These are phyloP conservation scores for Nakazawaea anatomiae DNA, from an alignment of 805 yeast genomes.

Conservation along the genomic window DNA sequence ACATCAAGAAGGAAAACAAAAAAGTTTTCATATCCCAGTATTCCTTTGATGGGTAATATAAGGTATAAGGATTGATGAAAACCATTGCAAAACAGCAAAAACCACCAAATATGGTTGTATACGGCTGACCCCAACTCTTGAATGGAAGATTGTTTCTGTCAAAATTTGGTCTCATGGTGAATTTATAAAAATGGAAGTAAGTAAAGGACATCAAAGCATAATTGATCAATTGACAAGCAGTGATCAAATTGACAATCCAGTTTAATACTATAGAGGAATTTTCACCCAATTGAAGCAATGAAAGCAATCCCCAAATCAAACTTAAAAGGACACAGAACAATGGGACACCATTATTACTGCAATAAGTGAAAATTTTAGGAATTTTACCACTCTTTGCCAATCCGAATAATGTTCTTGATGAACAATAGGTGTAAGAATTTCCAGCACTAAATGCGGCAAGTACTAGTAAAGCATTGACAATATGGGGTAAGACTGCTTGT, in stretches of 20 bases:
- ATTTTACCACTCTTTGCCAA: conserved; percentile 69
- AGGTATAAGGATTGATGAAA: conserved; percentile 62
- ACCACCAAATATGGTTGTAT: conserved; percentile 43
- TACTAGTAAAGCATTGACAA: conserved; percentile 73
- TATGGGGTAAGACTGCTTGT: conserved; percentile 54
- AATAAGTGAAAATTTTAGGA: conserved; percentile 57
- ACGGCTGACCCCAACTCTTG: conserved; percentile 57
- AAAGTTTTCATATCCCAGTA: conserved; percentile 59
- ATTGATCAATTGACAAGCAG: conserved; percentile 41
- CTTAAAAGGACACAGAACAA: conserved; percentile 45
- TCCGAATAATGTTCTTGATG: conserved; percentile 63
- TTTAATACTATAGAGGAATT: conserved; percentile 28
- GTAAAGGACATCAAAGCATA: conserved; percentile 39
- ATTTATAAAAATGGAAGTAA: conserved; percentile 41
- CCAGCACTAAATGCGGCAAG: conserved; percentile 81
- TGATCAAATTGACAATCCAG: conserved; percentile 41
- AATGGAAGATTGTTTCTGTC: conserved; percentile 41
- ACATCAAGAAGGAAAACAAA: conserved; percentile 67
- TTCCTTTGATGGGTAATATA: conserved; percentile 56
- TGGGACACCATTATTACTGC: conserved; percentile 67
- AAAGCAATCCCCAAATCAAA: conserved; percentile 50
- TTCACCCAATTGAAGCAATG: conserved; percentile 48
- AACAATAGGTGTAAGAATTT: conserved; percentile 71
- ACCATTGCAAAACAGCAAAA: conserved; percentile 44
- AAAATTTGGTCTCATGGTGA: conserved; percentile 35